A percentile compares a stretch with the other conserved stretches of the same genome.
phyloP scores from a whole-genome alignment of 495 filamentous ascomycete genomes.

The Usnea hakonensis region DNA sequence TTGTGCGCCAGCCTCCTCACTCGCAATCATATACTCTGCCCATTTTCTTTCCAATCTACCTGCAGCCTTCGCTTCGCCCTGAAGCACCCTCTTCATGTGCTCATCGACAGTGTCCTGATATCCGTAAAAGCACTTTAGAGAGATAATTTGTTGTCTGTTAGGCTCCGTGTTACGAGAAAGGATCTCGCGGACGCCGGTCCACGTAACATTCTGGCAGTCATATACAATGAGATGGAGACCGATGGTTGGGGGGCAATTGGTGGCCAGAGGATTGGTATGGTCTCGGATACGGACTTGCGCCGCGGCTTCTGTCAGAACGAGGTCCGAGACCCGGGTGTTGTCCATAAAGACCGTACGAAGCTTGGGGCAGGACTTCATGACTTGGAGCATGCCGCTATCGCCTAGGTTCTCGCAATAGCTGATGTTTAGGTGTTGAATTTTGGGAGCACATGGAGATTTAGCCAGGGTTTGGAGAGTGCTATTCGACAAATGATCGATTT shows the following conservation, averaged over 20 bases:
- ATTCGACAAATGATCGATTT: constrained; percentile 71
- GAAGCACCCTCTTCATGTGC: constrained; percentile 74
- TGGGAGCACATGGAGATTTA: constrained; percentile 59
- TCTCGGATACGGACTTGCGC: constrained; percentile 61
- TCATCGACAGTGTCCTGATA: constrained; percentile 94
- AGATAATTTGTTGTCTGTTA: constrained; percentile 57
- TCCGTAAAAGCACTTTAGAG: constrained; percentile 86
- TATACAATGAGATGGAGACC: constrained; percentile 77
- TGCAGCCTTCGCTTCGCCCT: constrained; percentile 64
- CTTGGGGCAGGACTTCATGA: constrained; percentile 65
- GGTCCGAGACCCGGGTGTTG: constrained; percentile 84
- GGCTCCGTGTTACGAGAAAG: constrained; percentile 71
- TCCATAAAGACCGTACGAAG: constrained; percentile 78
- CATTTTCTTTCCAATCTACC: constrained; percentile 75
- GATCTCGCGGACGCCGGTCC: constrained; percentile 84
- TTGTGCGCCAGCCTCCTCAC: constrained; percentile 69
- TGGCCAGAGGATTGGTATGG: constrained; percentile 31
- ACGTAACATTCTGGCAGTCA: constrained; percentile 84
- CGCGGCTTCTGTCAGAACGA: constrained; percentile 82
- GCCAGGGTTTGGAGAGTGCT: constrained; percentile 62
- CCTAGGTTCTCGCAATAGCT: constrained; percentile 82
- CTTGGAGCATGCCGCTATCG: constrained; percentile 74
- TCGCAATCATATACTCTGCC: constrained; percentile 89
- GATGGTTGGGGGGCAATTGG: constrained; percentile 43
- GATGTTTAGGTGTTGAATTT: constrained; percentile 73